Conservation (phyloP, 179 eudicot genomes). For the Patellifolia procumbens region DNA sequence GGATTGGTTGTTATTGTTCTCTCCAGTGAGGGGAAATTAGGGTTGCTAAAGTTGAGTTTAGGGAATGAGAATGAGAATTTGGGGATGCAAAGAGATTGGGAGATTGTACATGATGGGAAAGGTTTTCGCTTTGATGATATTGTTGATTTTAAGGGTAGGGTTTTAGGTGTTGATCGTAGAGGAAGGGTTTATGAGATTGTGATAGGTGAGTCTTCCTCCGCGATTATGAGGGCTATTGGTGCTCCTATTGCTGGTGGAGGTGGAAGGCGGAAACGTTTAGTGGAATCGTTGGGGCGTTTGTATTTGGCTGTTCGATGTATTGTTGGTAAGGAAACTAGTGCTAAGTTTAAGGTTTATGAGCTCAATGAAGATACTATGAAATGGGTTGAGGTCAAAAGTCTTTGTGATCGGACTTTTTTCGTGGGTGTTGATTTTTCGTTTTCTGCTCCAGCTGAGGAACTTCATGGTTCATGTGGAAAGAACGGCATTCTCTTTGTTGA, state of each 20-base stretch:
- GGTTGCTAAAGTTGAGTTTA: constrained; percentile 13
- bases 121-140: constrained; percentile 25
- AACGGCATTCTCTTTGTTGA: constrained; percentile 12
- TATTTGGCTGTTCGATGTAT: constrained; percentile 18
- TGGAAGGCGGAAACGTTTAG: constrained; percentile 29
- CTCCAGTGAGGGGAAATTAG: constrained; percentile 12
- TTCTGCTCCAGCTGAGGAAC: constrained; percentile 1
- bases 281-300: constrained; percentile 21
- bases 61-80: background rate
- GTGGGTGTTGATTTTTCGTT: constrained; percentile 19
- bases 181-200: constrained; percentile 24
- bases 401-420: constrained; percentile 21
- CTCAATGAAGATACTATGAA: background rate
- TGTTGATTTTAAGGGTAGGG: constrained; percentile 23
- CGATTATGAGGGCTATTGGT: background rate
- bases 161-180: constrained; percentile 25
- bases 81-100: background rate
- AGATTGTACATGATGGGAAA: constrained; percentile 22
- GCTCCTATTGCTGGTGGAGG: constrained; percentile 12
- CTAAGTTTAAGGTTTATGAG: background rate
- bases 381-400: constrained; percentile 22
- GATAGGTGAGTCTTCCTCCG: background rate
- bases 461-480: background rate
- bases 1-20: background rate
- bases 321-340: background rate